Percentiles rank a stretch among this genome's conserved stretches.
Evolutionary conservation across 2,329 filamentous ascomycete species (phyloP).

Genomic region (Apiospora rasikravindrae): DNA sequence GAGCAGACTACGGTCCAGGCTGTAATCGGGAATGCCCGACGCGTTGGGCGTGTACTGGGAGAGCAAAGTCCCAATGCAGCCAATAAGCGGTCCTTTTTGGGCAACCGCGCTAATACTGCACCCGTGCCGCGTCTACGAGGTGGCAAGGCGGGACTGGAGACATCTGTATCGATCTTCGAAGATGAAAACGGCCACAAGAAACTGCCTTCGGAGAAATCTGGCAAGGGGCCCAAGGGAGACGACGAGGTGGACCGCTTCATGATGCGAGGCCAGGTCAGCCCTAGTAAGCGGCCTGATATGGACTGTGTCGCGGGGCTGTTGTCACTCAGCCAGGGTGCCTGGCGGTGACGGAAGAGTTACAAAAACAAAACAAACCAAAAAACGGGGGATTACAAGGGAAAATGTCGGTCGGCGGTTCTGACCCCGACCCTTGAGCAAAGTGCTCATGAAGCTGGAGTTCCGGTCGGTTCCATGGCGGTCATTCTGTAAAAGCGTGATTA

Average conservation of each 20-base stretch:
- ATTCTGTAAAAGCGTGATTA: constrained; percentile 10
- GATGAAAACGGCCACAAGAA: constrained; percentile 39
- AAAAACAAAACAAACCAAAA: background rate
- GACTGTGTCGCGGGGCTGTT: constrained; percentile 90
- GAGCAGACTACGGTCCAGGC: background rate
- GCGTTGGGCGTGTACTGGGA: constrained; percentile 47
- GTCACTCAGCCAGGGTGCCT: constrained; percentile 90
- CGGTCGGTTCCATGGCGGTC: background rate
- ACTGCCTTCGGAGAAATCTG: constrained; percentile 12
- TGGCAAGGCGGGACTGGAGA: constrained; percentile 32
- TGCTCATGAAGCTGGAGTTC: constrained; percentile 1
- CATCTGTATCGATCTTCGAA: constrained; percentile 56
- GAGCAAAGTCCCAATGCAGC: constrained; percentile 44
- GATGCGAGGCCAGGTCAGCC: constrained; percentile 72
- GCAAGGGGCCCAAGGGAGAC: constrained; percentile 40
- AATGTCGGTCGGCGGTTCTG: background rate
- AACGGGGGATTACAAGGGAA: background rate
- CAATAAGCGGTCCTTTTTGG: constrained; percentile 35
- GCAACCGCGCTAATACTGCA: constrained; percentile 45
- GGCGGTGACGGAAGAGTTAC: constrained; percentile 62
- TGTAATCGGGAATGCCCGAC: constrained; percentile 43
- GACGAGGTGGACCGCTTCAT: constrained; percentile 78
- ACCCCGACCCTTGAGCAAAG: background rate
- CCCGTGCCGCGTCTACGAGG: constrained; percentile 39
- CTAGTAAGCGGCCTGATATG: constrained; percentile 78